Evolutionary conservation across 768 basidiomycete species (phyloP).

Genomic region (Cystobasidium onofrii): DNA sequence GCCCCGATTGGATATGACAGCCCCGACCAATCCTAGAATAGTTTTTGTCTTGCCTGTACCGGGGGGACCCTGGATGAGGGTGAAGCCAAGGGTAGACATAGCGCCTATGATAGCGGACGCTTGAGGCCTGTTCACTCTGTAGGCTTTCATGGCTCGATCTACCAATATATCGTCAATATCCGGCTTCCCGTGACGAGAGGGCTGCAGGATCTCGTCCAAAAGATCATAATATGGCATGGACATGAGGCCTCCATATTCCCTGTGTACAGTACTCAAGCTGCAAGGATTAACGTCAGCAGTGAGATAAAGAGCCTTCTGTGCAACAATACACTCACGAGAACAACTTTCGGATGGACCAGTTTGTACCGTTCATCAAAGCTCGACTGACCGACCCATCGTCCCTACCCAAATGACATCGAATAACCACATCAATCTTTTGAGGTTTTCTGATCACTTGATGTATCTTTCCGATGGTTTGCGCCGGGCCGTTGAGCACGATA

Average conservation of each 20-base stretch:
- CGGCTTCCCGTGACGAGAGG: constrained; percentile 52
- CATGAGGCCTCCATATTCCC: constrained; percentile 81
- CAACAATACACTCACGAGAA: constrained; percentile 57
- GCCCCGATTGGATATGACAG: constrained; percentile 61
- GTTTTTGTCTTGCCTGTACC: constrained; percentile 99
- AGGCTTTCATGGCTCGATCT: constrained; percentile 58
- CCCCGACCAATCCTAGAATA: constrained; percentile 84
- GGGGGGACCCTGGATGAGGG: constrained; percentile 92
- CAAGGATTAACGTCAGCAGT: constrained; percentile 2
- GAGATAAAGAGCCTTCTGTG: background rate
- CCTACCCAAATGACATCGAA: constrained; percentile 53
- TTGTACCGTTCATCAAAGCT: constrained; percentile 58
- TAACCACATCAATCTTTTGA: constrained; percentile 53
- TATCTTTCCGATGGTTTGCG: constrained; percentile 62
- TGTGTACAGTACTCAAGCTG: constrained; percentile 80
- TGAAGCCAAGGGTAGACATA: constrained; percentile 60
- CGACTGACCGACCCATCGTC: constrained; percentile 50
- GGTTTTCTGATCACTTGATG: constrained; percentile 49
- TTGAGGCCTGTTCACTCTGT: constrained; percentile 85
- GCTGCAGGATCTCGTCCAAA: constrained; percentile 60
- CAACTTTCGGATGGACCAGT: constrained; percentile 70
- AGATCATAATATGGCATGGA: constrained; percentile 76
- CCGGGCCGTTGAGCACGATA: constrained; percentile 60
- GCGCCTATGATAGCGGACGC: constrained; percentile 77
- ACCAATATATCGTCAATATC: constrained; percentile 54